Conservation (phyloP, 345 rosid genomes). For the Euclidium syriacum region DNA sequence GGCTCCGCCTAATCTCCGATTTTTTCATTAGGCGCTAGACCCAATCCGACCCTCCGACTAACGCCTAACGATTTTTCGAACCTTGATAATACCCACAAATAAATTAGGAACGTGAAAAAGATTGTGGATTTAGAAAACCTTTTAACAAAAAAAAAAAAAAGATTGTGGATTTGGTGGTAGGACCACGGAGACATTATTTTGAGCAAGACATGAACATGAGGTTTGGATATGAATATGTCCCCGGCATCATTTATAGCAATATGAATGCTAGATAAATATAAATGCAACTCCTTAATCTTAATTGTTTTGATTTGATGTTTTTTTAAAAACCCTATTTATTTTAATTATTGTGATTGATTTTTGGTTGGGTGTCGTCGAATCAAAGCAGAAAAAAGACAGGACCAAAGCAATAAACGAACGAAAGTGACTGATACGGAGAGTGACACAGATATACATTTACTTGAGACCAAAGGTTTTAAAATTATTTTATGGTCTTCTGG, state of each 20-base stretch:
- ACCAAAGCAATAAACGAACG: conserved; percentile 14
- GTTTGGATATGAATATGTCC: neutral
- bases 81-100: too few species aligned
- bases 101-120: conserved; percentile 16
- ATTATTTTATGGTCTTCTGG: neutral
- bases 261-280: neutral
- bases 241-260: neutral
- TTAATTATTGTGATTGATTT: conserved; percentile 3
- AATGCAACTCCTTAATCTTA: neutral
- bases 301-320: neutral
- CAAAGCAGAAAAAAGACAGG: neutral
- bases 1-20: too few species aligned
- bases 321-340: neutral
- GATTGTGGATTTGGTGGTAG: conserved; percentile 4
- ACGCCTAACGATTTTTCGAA: too few species aligned
- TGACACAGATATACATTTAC: neutral
- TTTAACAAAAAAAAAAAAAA: too few species aligned
- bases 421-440: neutral
- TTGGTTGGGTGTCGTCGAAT: neutral
- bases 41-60: too few species aligned
- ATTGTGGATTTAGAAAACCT: too few species aligned
- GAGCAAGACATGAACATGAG: neutral
- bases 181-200: neutral
- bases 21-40: too few species aligned
- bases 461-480: neutral